phyloP scores from a whole-genome alignment of 805 yeast species.

The Yamadazyma phyllophila region DNA sequence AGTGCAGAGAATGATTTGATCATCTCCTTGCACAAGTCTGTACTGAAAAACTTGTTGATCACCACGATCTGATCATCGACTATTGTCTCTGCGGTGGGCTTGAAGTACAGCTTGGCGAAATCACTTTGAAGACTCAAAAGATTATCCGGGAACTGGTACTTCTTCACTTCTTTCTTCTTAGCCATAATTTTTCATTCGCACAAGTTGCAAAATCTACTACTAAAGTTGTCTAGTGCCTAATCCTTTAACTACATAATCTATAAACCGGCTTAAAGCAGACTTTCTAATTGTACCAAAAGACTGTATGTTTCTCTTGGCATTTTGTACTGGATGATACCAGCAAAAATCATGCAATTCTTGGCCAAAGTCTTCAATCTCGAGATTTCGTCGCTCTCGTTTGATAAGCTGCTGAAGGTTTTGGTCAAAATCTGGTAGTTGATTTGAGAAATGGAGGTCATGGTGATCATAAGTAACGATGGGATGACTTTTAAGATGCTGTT shows the following conservation, averaged over 20 bases:
- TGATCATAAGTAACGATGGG: slow-evolving; percentile 75
- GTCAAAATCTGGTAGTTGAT: slow-evolving; percentile 45
- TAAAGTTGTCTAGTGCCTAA: too few species aligned
- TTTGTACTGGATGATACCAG: slow-evolving; percentile 90
- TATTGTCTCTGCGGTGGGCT: slow-evolving; percentile 23
- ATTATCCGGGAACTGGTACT: slow-evolving; percentile 16
- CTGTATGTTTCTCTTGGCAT: slow-evolving; percentile 87
- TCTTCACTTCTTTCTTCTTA: slow-evolving; percentile 5
- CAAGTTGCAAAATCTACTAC: background rate
- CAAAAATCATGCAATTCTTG: slow-evolving; percentile 87
- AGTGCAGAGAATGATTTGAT: slow-evolving; percentile 29
- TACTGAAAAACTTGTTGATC: slow-evolving; percentile 37
- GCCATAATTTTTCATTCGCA: slow-evolving; percentile 3
- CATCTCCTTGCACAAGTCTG: slow-evolving; percentile 38
- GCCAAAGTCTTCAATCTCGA: slow-evolving; percentile 58
- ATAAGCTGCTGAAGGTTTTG: slow-evolving; percentile 42
- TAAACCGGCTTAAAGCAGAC: slow-evolving; percentile 17
- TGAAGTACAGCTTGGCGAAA: slow-evolving; percentile 19
- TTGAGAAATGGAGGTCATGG: slow-evolving; percentile 74
- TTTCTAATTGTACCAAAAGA: slow-evolving; percentile 62
- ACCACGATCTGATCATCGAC: slow-evolving; percentile 39
- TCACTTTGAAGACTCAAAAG: slow-evolving; percentile 14
- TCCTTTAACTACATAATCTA: background rate
- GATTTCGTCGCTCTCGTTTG: slow-evolving; percentile 51
- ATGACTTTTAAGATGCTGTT: slow-evolving; percentile 74